phyloP scores from a whole-genome alignment of 768 basidiomycete genomes.

The Boletellus ananiceps region DNA sequence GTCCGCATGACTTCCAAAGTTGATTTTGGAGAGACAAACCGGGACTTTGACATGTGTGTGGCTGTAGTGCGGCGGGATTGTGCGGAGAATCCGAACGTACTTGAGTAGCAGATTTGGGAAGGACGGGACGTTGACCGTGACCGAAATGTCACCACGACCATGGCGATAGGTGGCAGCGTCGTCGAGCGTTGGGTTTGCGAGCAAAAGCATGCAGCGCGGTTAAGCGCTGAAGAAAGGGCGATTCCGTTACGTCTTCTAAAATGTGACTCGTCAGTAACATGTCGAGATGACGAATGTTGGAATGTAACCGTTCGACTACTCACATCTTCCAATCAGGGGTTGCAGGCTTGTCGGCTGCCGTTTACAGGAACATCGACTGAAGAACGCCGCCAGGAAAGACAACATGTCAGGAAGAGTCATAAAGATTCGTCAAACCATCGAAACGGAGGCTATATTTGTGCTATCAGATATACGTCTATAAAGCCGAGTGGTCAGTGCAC shows the following conservation, averaged over 20 bases:
- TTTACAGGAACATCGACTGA: background rate
- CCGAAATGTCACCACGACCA: background rate
- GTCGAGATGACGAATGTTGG: too few species aligned
- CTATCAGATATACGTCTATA: constrained; percentile 41
- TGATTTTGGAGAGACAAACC: constrained; percentile 33
- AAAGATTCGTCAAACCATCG: background rate
- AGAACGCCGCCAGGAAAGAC: background rate
- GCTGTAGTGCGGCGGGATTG: constrained; percentile 11
- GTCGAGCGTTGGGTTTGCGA: too few species aligned
- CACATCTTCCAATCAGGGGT: too few species aligned
- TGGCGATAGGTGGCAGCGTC: background rate
- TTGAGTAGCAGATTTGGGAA: constrained; percentile 35
- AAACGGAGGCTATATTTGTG: too few species aligned
- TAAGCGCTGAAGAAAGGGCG: too few species aligned
- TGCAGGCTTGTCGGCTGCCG: too few species aligned
- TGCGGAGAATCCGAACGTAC: constrained; percentile 17
- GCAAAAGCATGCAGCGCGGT: too few species aligned
- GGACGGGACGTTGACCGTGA: constrained; percentile 32
- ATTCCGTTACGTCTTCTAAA: too few species aligned
- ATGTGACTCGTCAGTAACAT: too few species aligned
- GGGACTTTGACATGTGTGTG: constrained; percentile 18
- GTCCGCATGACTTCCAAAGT: constrained; percentile 17
- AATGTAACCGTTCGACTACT: background rate
- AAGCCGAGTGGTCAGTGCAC: constrained; percentile 1
- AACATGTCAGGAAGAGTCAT: background rate